phyloP scores from a whole-genome alignment of 2,329 filamentous ascomycete genomes.

The Epichloe sibirici region DNA sequence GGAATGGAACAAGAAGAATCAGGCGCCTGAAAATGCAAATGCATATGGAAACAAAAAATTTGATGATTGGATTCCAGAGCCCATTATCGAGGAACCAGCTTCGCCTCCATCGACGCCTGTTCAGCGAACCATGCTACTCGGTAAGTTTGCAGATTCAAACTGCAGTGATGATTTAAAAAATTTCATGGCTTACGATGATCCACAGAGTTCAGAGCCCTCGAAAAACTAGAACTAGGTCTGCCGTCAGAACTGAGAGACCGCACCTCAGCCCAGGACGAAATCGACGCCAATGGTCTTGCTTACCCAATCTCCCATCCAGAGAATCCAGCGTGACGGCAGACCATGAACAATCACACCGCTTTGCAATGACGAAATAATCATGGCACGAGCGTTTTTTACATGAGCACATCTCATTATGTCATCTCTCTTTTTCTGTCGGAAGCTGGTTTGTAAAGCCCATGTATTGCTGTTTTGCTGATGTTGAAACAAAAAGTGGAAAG shows the following conservation, averaged over 20 bases:
- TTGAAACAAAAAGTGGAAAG: not conserved
- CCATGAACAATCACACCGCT: not conserved
- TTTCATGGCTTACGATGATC: not conserved
- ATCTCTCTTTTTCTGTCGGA: not conserved
- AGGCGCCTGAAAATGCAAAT: not conserved
- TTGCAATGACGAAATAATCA: too few species aligned
- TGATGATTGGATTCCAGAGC: constrained; percentile 15
- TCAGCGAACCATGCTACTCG: constrained; percentile 15
- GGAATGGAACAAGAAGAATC: not conserved
- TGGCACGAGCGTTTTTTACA: not conserved
- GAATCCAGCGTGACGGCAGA: not conserved
- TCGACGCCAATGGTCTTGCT: not conserved
- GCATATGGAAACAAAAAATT: not conserved
- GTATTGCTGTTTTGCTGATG: not conserved
- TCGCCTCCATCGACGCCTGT: constrained; percentile 15
- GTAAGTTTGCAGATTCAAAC: constrained; percentile 11
- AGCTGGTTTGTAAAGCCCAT: not conserved
- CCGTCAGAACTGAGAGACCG: not conserved
- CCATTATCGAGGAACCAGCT: constrained; percentile 23
- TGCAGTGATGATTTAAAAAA: too few species aligned
- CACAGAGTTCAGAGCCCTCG: not conserved
- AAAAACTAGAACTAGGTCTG: not conserved
- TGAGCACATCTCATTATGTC: not conserved
- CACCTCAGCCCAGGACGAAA: not conserved
- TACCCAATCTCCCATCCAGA: not conserved